Conservation (phyloP, 2,329 filamentous ascomycete genomes). For the Aspergillus quadrilineatus region DNA sequence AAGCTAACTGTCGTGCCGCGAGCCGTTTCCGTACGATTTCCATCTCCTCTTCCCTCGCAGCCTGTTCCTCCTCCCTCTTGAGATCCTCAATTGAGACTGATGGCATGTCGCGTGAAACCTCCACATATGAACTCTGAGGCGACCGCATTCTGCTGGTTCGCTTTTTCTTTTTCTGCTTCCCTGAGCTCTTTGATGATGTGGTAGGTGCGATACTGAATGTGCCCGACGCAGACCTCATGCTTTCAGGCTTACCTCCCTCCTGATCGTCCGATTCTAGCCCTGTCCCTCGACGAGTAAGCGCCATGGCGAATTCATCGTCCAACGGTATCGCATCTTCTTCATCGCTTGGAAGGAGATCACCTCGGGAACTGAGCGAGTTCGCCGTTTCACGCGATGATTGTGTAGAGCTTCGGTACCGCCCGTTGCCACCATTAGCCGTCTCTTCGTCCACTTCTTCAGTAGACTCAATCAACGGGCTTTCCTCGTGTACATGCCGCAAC, state of each 20-base stretch:
- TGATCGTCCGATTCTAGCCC: slow-evolving; percentile 62
- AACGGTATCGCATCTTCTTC: slow-evolving; percentile 92
- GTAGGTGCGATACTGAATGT: slow-evolving; percentile 48
- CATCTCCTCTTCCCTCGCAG: slow-evolving; percentile 56
- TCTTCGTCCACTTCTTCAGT: slow-evolving; percentile 47
- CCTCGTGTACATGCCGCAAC: slow-evolving; percentile 54
- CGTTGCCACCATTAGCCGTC: slow-evolving; percentile 18
- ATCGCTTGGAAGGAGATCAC: slow-evolving; percentile 87
- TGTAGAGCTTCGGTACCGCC: slow-evolving; percentile 70
- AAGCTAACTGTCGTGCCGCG: slow-evolving; percentile 56
- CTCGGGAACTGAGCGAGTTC: slow-evolving; percentile 81
- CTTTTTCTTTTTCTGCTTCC: slow-evolving; percentile 31
- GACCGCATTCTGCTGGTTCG: slow-evolving; percentile 29
- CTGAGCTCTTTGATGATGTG: slow-evolving; percentile 43
- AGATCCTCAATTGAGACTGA: slow-evolving; percentile 55
- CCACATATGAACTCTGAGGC: slow-evolving; percentile 25
- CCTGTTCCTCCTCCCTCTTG: slow-evolving; percentile 57
- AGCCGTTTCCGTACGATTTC: slow-evolving; percentile 54
- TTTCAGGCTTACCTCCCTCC: slow-evolving; percentile 62
- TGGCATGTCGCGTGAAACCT: slow-evolving; percentile 31
- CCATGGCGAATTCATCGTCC: slow-evolving; percentile 87
- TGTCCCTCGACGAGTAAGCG: slow-evolving; percentile 65
- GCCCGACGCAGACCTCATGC: slow-evolving; percentile 43
- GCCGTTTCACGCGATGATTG: slow-evolving; percentile 76
- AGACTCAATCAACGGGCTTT: slow-evolving; percentile 69